Evolutionary conservation across 208 protist genomes (phyloP), one percentile per base, ranked within the genome.

Genomic region (Trypanosoma grayi): DNA sequence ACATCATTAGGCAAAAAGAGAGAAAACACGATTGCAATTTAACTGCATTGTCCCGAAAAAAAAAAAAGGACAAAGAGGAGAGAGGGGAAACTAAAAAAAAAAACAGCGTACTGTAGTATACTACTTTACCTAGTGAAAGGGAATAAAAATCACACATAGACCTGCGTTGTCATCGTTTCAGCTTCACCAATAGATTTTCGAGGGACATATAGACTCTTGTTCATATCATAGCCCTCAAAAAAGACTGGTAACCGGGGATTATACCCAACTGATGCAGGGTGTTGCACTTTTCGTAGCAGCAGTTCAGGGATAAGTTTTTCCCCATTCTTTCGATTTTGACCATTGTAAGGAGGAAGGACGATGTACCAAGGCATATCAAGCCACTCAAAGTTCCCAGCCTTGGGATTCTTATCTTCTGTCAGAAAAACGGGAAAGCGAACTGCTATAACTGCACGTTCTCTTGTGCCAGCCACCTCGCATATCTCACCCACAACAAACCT

Each of bases 221-320:
- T 60, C 36, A 60, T 54, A 60, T 45, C 41, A 51, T 66, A 54
- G 31, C 48, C 54, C 20, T 60, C 40, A 57, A 62, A 53, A 67
- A 68, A 57, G 48, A 62, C 40, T 44, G 44, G 57, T 20, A 53
- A 41, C 20, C 33, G 44, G 36, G 44, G 44, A 31, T 63, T 44
- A 44, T 45, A 63, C 6, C 43, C 36, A 47, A 45, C 47, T 46
- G 36, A 39, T 39, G 56, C 34, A 3, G 37, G 34, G 28, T 27
- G 20, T 40, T n/a, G n/a, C 16, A 54, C 33, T 18, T 65, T 56
- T 18, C 37, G 24, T 34, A 65, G n/a, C 18, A 56, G 22, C 0
- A 16, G 11, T 16, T 65, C 47, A 16, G 46, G 27, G 30, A 65
- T 48, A 43, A 65, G n/a, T 40, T 33, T 22, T 47, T 56, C 59